phyloP scores from a whole-genome alignment of 306 rosid genomes.

The Vigna reflexopilosa region DNA sequence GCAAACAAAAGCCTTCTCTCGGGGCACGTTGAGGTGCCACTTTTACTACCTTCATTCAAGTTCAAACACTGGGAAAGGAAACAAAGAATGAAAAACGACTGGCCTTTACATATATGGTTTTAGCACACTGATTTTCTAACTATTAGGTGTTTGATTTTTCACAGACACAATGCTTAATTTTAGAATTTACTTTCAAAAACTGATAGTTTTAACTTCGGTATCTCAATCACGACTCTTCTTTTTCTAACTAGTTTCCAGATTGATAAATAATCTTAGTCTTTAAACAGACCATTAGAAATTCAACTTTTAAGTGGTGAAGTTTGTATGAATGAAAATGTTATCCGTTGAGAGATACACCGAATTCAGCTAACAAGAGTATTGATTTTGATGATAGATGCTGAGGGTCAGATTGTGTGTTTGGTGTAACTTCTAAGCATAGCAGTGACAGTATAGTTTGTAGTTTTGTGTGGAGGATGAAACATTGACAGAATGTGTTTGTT shows the following conservation, averaged over 20 bases:
- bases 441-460: conserved; percentile 31
- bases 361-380: background rate
- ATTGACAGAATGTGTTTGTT: conserved; percentile 42
- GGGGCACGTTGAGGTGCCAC: conserved; percentile 44
- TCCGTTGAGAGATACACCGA: too few relatives aligned
- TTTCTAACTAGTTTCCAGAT: too few relatives aligned
- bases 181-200: too few relatives aligned
- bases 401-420: conserved; percentile 31
- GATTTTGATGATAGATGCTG: conserved; percentile 28
- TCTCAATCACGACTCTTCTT: too few relatives aligned
- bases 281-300: too few relatives aligned
- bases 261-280: too few relatives aligned
- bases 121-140: background rate
- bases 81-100: background rate
- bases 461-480: conserved; percentile 45
- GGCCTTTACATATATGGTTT: background rate
- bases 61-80: conserved; percentile 38
- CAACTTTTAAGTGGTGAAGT: too few relatives aligned
- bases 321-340: too few relatives aligned
- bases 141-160: too few relatives aligned
- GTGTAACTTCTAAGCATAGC: conserved; percentile 7
- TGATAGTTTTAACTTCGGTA: too few relatives aligned
- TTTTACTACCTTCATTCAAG: conserved; percentile 29
- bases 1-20: conserved; percentile 43
- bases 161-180: too few relatives aligned